Conservation (phyloP, 164 flowering plant genomes). For the Magnolia kwangsiensis region DNA sequence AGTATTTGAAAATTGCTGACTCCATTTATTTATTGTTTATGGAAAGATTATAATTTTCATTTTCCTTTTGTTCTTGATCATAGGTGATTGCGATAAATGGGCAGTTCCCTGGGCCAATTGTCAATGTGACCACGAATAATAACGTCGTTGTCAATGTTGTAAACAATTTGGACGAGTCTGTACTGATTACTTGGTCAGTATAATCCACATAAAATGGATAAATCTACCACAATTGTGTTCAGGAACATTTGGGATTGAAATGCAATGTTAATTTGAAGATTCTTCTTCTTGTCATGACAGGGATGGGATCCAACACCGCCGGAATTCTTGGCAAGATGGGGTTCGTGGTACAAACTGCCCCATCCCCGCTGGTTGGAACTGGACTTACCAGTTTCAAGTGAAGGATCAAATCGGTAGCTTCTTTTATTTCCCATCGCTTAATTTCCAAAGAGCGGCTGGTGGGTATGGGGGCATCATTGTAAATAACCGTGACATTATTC, state of each 20-base stretch:
- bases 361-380: constrained; percentile 84
- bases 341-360: constrained; percentile 93
- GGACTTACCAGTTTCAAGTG: constrained; percentile 93
- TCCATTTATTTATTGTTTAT: background rate
- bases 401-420: constrained; percentile 98
- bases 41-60: background rate
- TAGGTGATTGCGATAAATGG: constrained; percentile 90
- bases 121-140: constrained; percentile 84
- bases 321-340: constrained; percentile 96
- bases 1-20: background rate
- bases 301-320: constrained; percentile 79
- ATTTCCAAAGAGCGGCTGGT: constrained; percentile 89
- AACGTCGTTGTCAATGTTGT: constrained; percentile 69
- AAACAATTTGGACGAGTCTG: constrained; percentile 76
- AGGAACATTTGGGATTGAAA: background rate
- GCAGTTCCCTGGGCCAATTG: constrained; percentile 81
- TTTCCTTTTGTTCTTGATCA: constrained; percentile 17
- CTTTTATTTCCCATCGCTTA: constrained; percentile 86
- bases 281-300: constrained; percentile 28
- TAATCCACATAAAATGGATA: background rate
- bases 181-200: constrained; percentile 74
- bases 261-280: background rate
- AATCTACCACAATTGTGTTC: background rate
- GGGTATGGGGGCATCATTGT: constrained; percentile 80
- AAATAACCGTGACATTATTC: constrained; percentile 60